Evolutionary conservation across 1,284 basidiomycete species (phyloP).

Genomic region (Sanghuangporus baumii): DNA sequence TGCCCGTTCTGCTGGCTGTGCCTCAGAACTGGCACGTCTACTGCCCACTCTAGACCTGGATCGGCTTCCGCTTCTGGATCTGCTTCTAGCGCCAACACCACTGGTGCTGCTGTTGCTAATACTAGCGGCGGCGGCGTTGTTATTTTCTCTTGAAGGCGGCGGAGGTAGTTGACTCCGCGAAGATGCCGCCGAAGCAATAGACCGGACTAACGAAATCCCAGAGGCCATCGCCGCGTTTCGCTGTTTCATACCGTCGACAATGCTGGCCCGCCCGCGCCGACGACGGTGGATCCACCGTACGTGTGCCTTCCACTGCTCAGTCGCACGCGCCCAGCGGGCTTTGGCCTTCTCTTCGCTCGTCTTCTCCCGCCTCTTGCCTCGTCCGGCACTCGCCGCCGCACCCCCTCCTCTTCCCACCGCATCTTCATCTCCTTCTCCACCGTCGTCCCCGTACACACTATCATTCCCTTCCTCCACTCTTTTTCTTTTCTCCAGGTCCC

Average conservation of each 20-base stretch:
- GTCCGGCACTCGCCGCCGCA: conserved; percentile 24
- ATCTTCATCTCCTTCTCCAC: conserved; percentile 42
- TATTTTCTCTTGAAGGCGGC: background rate
- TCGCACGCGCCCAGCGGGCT: conserved; percentile 55
- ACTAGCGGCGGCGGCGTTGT: background rate
- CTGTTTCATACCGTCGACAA: conserved; percentile 2
- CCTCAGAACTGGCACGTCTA: background rate
- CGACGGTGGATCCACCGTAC: conserved; percentile 50
- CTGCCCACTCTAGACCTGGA: background rate
- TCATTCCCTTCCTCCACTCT: conserved; percentile 22
- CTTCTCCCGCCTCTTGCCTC: conserved; percentile 24
- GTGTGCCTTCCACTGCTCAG: conserved; percentile 58
- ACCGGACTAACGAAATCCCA: background rate
- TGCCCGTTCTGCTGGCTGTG: background rate
- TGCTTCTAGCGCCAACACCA: background rate
- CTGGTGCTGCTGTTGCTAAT: background rate
- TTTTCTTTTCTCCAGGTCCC: conserved; percentile 31
- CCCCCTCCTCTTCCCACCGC: conserved; percentile 22
- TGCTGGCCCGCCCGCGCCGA: conserved; percentile 30
- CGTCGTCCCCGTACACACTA: conserved; percentile 22
- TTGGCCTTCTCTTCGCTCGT: conserved; percentile 31
- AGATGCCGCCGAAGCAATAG: background rate
- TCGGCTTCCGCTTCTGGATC: background rate
- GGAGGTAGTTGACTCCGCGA: background rate
- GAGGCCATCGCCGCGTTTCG: conserved; percentile 7